These are phyloP conservation scores for Schwanniomyces polymorphus DNA, from an alignment of 805 yeast species.

Conservation along the genomic window DNA sequence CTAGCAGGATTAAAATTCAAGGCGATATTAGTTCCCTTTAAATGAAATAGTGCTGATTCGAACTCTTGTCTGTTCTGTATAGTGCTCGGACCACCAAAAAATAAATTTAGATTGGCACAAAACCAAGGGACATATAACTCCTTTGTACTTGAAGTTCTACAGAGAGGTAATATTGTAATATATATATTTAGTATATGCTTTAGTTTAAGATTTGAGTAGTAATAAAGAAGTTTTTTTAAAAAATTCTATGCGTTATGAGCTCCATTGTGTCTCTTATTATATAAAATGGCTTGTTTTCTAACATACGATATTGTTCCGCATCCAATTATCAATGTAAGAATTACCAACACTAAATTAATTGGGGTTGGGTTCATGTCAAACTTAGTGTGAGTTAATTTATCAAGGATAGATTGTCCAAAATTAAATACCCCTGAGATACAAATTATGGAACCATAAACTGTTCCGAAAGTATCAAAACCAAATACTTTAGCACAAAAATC, in stretches of 20 bases:
- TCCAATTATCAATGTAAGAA: conserved; percentile 45
- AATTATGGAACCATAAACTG: conserved; percentile 57
- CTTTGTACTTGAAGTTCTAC: no score
- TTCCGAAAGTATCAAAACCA: conserved; percentile 62
- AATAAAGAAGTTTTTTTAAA: background rate
- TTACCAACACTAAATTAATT: conserved; percentile 40
- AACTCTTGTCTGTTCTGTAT: background rate
- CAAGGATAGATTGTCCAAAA: conserved; percentile 48
- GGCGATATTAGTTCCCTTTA: background rate
- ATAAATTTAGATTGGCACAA: no score
- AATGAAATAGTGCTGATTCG: background rate
- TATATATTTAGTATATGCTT: background rate
- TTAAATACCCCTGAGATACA: conserved; percentile 53
- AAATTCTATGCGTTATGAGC: background rate
- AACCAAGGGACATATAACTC: no score
- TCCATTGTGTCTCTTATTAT: conserved; percentile 8
- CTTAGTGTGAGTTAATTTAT: conserved; percentile 48
- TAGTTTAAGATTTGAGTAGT: background rate
- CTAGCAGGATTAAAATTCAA: background rate
- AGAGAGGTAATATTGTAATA: background rate
- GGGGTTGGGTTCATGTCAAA: conserved; percentile 59
- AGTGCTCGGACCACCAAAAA: background rate
- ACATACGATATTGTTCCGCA: conserved; percentile 41
- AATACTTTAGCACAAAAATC: conserved; percentile 64
- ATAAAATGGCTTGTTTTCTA: conserved; percentile 10